A percentile compares a stretch with the other conserved stretches of the same genome.
These are phyloP conservation scores for Nakazawaea ernobii DNA, from an alignment of 805 yeast genomes.

Conservation along the genomic window DNA sequence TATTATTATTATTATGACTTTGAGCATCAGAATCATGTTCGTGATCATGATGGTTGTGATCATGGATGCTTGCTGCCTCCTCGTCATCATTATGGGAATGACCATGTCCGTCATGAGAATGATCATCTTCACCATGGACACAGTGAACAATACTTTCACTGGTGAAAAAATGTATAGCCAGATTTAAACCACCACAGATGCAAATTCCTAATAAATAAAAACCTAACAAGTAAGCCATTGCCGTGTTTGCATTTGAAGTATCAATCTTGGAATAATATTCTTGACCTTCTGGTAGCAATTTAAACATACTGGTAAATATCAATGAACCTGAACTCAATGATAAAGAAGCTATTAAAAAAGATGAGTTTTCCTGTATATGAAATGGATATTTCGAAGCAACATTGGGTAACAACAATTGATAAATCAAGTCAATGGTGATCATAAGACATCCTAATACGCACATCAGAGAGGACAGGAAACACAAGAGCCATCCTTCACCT, in stretches of 20 bases:
- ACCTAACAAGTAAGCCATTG: slow-evolving; percentile 39
- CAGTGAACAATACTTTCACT: slow-evolving; percentile 85
- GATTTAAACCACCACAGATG: slow-evolving; percentile 55
- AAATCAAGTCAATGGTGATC: slow-evolving; percentile 56
- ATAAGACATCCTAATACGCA: slow-evolving; percentile 68
- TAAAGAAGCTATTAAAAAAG: slow-evolving; percentile 67
- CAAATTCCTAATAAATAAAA: slow-evolving; percentile 46
- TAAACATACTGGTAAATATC: slow-evolving; percentile 69
- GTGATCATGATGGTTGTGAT: not conserved
- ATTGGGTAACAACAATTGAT: slow-evolving; percentile 36
- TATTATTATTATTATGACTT: too few relatives aligned
- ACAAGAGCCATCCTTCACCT: slow-evolving; percentile 60
- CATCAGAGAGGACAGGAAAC: slow-evolving; percentile 59
- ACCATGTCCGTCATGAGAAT: slow-evolving; percentile 7
- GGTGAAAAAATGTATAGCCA: slow-evolving; percentile 64
- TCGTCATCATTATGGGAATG: not conserved
- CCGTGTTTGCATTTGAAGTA: slow-evolving; percentile 15
- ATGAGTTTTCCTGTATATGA: slow-evolving; percentile 51
- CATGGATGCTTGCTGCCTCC: not conserved
- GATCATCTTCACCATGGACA: slow-evolving; percentile 44
- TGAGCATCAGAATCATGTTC: not conserved
- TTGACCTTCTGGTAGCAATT: slow-evolving; percentile 66
- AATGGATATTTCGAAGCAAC: slow-evolving; percentile 38
- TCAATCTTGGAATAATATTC: slow-evolving; percentile 34
- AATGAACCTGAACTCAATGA: slow-evolving; percentile 81